phyloP scores from a whole-genome alignment of 345 rosid genomes.

The Tarenaya hassleriana region DNA sequence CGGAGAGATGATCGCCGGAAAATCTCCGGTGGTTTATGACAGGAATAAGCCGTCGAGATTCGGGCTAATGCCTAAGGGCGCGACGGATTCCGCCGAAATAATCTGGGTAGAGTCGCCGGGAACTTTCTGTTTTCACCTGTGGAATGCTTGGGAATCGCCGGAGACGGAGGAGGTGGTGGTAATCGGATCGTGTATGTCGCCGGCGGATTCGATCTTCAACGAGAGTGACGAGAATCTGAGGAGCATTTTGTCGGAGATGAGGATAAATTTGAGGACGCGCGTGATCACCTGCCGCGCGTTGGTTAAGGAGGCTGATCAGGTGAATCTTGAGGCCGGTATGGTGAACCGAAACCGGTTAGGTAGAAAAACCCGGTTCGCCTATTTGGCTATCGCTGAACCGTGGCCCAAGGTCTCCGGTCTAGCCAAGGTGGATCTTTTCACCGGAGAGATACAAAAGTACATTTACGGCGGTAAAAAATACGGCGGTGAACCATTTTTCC shows the following conservation, averaged over 20 bases:
- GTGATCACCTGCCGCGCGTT: constrained; percentile 60
- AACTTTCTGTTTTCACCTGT: constrained; percentile 81
- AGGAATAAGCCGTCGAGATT: constrained; percentile 55
- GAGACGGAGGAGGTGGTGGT: constrained; percentile 79
- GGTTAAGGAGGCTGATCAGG: constrained; percentile 34
- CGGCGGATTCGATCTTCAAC: constrained; percentile 90
- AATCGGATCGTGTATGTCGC: constrained; percentile 95
- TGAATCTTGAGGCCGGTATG: constrained; percentile 94
- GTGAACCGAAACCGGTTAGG: constrained; percentile 78
- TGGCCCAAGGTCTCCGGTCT: constrained; percentile 96
- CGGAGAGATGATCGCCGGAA: constrained; percentile 74
- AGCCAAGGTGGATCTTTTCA: constrained; percentile 69
- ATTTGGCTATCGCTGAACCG: constrained; percentile 82
- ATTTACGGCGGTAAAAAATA: constrained; percentile 59
- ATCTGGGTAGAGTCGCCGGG: constrained; percentile 76
- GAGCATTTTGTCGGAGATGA: constrained; percentile 69
- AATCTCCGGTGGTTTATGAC: constrained; percentile 87
- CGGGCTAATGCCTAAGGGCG: constrained; percentile 64
- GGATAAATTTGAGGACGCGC: constrained; percentile 74
- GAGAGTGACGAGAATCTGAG: constrained; percentile 67
- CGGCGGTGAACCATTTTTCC: constrained; percentile 85
- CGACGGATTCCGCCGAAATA: constrained; percentile 41
- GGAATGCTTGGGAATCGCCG: constrained; percentile 96
- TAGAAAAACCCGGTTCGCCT: constrained; percentile 65
- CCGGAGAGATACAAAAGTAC: constrained; percentile 53